Base-by-base conservation (phyloP, 352 stramenopile species). In the Globisporangium camurandrum region DNA sequence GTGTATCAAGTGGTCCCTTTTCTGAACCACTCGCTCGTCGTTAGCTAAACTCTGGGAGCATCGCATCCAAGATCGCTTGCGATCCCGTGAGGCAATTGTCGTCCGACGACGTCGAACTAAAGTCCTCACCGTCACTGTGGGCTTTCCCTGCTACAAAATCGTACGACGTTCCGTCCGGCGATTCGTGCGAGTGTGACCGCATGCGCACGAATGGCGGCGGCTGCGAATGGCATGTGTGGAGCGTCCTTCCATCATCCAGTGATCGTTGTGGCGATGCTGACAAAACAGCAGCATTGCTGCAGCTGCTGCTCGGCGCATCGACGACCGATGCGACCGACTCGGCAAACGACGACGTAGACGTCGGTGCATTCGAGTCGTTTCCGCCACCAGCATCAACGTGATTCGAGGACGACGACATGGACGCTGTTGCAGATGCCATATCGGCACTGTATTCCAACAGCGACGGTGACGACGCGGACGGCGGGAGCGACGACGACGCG, bases 171-270 rank as follows among this genome's bases (percentile, higher is more conserved):
- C 10, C 20, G 9, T 41, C 33, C 2, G 46, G 30, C 28, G 48
- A 59, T 17, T 72, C 11, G 33, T 75, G 61, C 22, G 69, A 81
- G 57, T 81, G 64, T 23, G 71, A 84, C 40, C 74, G 62, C 12
- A 67, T 62, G 49, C 71, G 66, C 40, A n/a, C n/a, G n/a, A n/a
- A n/a, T 17, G 31, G 9, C 19, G 36, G 36, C 17, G n/a, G n/a
- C n/a, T n/a, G n/a, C n/a, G n/a, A n/a, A n/a, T n/a, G n/a, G n/a
- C n/a, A n/a, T n/a, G n/a, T n/a, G n/a, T n/a, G n/a, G n/a, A n/a
- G n/a, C n/a, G n/a, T n/a, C n/a, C n/a, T n/a, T n/a, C n/a, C n/a
- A n/a, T n/a, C n/a, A n/a, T n/a, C n/a, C n/a, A n/a, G n/a, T n/a
- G n/a, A n/a, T n/a, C n/a, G n/a, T n/a, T n/a, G n/a, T n/a, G n/a